Conservation (phyloP, 192 early-diverging fungal genomes). For the Coemansia erecta region DNA sequence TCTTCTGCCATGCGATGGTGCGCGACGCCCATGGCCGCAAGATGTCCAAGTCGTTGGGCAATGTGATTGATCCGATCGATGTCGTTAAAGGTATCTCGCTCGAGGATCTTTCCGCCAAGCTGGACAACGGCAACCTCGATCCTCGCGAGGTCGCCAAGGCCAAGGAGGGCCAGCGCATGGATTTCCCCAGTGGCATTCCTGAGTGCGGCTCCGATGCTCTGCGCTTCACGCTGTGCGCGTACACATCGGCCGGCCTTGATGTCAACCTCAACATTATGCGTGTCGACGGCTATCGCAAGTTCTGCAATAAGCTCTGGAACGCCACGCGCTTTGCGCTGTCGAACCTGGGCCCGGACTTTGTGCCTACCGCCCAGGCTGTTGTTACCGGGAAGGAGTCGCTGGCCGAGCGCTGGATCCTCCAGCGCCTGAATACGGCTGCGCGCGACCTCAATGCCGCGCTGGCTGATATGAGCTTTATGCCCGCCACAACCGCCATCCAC, state of each 20-base stretch:
- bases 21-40: constrained; percentile 98
- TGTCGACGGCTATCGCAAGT: constrained; percentile 99
- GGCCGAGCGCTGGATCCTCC: constrained; percentile 90
- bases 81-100: constrained; percentile 93
- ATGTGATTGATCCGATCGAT: constrained; percentile 96
- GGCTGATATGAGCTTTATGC: constrained; percentile 87
- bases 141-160: constrained; percentile 85
- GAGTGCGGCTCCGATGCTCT: constrained; percentile 97
- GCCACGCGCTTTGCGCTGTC: constrained; percentile 93
- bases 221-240: constrained; percentile 77
- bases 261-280: constrained; percentile 93
- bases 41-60: constrained; percentile 96
- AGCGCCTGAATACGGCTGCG: constrained; percentile 81
- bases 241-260: constrained; percentile 76
- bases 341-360: constrained; percentile 90
- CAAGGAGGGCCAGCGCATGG: constrained; percentile 75
- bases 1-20: constrained; percentile 98
- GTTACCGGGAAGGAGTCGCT: constrained; percentile 80
- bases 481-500: constrained; percentile 81
- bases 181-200: constrained; percentile 96
- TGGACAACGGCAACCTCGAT: constrained; percentile 86
- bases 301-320: constrained; percentile 99
- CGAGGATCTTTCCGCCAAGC: constrained; percentile 69
- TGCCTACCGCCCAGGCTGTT: constrained; percentile 57
- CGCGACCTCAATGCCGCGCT: constrained; percentile 75